These are phyloP conservation scores for Uronychia setigera DNA, from an alignment of 73 alveolate species.

Conservation along the genomic window DNA sequence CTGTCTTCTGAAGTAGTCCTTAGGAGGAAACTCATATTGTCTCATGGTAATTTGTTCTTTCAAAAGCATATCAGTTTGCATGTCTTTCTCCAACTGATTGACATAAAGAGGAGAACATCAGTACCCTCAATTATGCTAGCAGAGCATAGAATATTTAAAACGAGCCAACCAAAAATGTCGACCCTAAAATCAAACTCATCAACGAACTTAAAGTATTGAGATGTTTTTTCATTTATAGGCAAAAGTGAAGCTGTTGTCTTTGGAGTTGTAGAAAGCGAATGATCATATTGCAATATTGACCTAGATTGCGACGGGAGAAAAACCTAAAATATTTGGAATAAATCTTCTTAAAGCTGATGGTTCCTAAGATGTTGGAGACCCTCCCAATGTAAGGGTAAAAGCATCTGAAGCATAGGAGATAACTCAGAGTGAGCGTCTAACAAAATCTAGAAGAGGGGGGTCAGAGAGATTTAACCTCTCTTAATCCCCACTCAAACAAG, in stretches of 20 bases:
- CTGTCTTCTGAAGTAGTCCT: slow-evolving; percentile 34
- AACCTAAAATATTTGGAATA: background rate
- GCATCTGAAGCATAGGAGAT: too few relatives aligned
- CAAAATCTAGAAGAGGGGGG: background rate
- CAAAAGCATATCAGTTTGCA: too few relatives aligned
- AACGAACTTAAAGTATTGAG: background rate
- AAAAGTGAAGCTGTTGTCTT: background rate
- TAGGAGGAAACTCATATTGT: slow-evolving; percentile 73
- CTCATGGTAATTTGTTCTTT: too few relatives aligned
- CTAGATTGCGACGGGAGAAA: background rate
- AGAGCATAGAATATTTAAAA: slow-evolving; percentile 90
- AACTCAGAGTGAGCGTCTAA: background rate
- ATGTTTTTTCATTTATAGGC: background rate
- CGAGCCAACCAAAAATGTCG: slow-evolving; percentile 84
- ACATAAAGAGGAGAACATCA: slow-evolving; percentile 86
- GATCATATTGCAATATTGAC: background rate
- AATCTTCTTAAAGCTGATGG: background rate
- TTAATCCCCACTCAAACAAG: background rate
- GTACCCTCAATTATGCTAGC: slow-evolving; percentile 93
- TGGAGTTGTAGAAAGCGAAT: background rate
- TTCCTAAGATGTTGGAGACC: background rate
- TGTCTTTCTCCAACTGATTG: slow-evolving; percentile 91
- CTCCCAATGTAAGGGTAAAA: background rate
- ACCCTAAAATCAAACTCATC: slow-evolving; percentile 49
- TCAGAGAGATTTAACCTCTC: background rate